phyloP scores from a whole-genome alignment of 106 monocot species.

The Dendrobium catenatum region DNA sequence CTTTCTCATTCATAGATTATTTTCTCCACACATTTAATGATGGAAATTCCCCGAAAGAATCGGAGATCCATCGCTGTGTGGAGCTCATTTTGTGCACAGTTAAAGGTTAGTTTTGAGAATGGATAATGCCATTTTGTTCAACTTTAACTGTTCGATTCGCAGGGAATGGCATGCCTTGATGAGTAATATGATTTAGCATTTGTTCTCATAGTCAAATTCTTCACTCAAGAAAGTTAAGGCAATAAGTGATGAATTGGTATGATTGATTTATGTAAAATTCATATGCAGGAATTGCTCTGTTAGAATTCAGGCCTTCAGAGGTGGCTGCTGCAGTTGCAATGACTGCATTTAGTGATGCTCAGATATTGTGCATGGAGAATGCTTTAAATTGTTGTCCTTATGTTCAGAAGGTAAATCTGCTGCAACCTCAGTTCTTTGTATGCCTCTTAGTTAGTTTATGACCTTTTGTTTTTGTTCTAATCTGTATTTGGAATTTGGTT shows the following conservation, averaged over 20 bases:
- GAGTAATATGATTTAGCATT: too few species aligned
- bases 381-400: constrained; percentile 5
- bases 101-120: constrained; percentile 24
- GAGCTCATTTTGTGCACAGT: constrained; percentile 40
- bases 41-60: constrained; percentile 12
- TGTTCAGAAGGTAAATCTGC: constrained; percentile 5
- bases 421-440: background rate
- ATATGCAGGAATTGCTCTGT: constrained; percentile 6
- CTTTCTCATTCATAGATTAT: constrained; percentile 57
- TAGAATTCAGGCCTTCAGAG: constrained; percentile 18
- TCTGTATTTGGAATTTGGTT: background rate
- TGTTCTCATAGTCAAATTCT: background rate
- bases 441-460: background rate
- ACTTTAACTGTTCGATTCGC: too few species aligned
- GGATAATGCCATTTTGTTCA: background rate
- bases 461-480: background rate
- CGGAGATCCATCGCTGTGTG: constrained; percentile 16
- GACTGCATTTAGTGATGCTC: background rate
- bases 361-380: background rate
- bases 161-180: too few species aligned
- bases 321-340: constrained; percentile 14
- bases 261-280: background rate
- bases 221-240: background rate
- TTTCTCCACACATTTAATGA: constrained; percentile 40
- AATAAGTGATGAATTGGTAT: background rate